Base-by-base conservation (phyloP, 1,284 basidiomycete species). In the Ceraceosorus guamensis region DNA sequence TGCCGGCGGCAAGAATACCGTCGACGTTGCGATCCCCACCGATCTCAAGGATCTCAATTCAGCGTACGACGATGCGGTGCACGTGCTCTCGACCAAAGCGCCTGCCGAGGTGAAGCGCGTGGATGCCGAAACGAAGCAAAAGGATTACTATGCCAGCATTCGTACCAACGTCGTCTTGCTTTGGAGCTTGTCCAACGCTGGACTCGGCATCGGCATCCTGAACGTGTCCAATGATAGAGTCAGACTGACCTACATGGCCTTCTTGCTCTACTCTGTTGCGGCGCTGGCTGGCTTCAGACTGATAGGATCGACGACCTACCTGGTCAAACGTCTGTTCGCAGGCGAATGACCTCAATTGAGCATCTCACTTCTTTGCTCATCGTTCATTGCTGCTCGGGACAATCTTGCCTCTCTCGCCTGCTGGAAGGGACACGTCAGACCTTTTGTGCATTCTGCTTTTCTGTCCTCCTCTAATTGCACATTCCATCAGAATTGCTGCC, bases 61-160 rank as follows among this genome's bases (percentile, higher is more conserved):
- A 30, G 66, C 66, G 4, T 76, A 76, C 56, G 70, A 73, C 34
- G 74, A 76, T 49, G 73, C 74, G 6, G 69, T 70, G 46, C 71
- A 73, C 33, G 67, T 73, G 6, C 59, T 75, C 1, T 53, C 64
- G 45, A 65, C 60, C 32, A 70, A 70, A 30, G 52, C 70, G 7
- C 57, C 66, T 48, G 59, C 59, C 34, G 56, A 52, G 5, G 50
- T 50, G 37, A 33, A 48, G 2, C 35, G 48, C n/a, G 59, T 66
- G 2, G 72, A 75, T 43, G 54, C 55, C 16, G 71, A 73, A 8
- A 57, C 59, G 46, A 66, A 66, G 52, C 73, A 75, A 50, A 65
- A 62, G 46, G 73, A 61, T 51, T 70, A 73, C 55, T 65, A 54
- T 43, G 46, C 55, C 18, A 43, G 56, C 5, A 37, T 51, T 45